Percentiles rank a stretch among this genome's conserved stretches.
Conservation (phyloP, 139 green algal genomes). For the Edaphochlamys debaryana region DNA sequence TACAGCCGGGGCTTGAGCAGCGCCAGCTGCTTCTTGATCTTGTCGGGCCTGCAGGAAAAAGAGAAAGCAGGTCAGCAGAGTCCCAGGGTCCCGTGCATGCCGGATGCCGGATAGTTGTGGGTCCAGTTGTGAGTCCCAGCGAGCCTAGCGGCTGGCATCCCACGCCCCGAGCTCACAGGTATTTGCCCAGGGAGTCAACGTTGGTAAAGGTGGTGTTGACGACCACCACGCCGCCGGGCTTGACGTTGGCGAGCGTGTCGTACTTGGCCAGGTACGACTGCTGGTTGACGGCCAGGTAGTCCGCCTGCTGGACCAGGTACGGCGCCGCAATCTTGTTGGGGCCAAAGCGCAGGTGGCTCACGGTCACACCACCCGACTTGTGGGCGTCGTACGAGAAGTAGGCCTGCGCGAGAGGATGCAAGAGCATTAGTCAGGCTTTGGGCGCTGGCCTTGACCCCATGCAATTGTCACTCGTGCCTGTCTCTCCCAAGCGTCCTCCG, state of each 20-base stretch:
- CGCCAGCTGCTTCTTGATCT: constrained; percentile 51
- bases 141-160: not conserved
- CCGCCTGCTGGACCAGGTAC: constrained; percentile 62
- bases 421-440: no score
- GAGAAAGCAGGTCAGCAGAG: no score
- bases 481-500: no score
- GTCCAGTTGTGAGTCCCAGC: no score
- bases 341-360: constrained; percentile 68
- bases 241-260: constrained; percentile 55
- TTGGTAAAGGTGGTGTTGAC: constrained; percentile 62
- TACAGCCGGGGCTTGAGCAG: constrained; percentile 48
- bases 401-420: constrained; percentile 52
- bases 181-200: constrained; percentile 35
- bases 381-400: constrained; percentile 72
- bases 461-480: not conserved
- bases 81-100: no score
- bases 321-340: constrained; percentile 53
- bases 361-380: constrained; percentile 68
- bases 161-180: no score
- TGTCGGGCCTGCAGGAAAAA: not conserved
- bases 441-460: no score
- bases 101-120: no score
- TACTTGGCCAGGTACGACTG: constrained; percentile 62
- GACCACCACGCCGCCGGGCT: constrained; percentile 58
- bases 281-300: constrained; percentile 59